Conservation (phyloP, 768 basidiomycete species). For the Panaeolus cyanescens region DNA sequence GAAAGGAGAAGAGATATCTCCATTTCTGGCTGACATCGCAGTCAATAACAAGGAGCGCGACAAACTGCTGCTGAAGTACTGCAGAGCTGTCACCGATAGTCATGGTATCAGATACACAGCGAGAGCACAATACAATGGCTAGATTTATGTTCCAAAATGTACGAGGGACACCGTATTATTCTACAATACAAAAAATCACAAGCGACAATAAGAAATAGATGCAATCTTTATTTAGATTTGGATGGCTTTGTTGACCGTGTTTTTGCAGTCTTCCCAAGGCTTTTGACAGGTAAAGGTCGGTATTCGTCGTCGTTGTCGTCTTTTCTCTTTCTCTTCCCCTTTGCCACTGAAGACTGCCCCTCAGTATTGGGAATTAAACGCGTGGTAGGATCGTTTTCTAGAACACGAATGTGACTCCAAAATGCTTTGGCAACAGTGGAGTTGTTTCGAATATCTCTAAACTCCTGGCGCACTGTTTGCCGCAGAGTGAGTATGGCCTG, state of each 20-base stretch:
- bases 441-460: conserved; percentile 70
- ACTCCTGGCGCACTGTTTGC: conserved; percentile 50
- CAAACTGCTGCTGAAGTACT: conserved; percentile 84
- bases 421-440: conserved; percentile 51
- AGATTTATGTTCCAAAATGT: conserved; percentile 10
- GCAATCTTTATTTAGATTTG: conserved; percentile 14
- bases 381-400: conserved; percentile 34
- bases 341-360: conserved; percentile 9
- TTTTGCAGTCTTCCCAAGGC: conserved; percentile 36
- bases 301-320: conserved; percentile 49
- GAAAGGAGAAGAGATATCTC: conserved; percentile 77
- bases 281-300: conserved; percentile 43
- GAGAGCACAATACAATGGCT: conserved; percentile 60
- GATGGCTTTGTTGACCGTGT: conserved; percentile 40
- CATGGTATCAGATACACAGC: conserved; percentile 77
- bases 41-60: conserved; percentile 88
- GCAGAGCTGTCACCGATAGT: conserved; percentile 70
- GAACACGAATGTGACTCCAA: conserved; percentile 54
- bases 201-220: not conserved
- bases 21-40: conserved; percentile 82
- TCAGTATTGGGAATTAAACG: conserved; percentile 24
- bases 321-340: conserved; percentile 32
- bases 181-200: not conserved
- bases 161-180: not conserved
- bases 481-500: conserved; percentile 61